Conservation (phyloP, 192 early-diverging fungal genomes). For the Powellomyces hirtus region DNA sequence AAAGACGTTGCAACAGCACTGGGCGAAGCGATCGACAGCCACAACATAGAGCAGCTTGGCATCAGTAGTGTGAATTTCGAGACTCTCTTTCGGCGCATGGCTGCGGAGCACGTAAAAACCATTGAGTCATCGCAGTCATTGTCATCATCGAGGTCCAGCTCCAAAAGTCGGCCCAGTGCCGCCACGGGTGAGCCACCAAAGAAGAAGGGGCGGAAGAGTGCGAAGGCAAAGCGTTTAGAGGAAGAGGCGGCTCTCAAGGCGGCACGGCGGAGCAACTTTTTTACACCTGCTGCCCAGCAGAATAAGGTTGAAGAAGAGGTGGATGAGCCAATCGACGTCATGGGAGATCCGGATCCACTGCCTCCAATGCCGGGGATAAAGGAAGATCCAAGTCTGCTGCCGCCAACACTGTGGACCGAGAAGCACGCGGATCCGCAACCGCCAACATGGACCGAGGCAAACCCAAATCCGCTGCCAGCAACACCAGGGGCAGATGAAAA, state of each 20-base stretch:
- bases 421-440: not conserved
- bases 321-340: too few relatives aligned
- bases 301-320: too few relatives aligned
- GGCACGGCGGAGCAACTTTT: slow-evolving; percentile 1
- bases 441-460: not conserved
- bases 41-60: slow-evolving; percentile 52
- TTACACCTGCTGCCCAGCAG: not conserved
- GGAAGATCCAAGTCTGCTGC: too few relatives aligned
- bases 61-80: not conserved
- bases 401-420: too few relatives aligned
- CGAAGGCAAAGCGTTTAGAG: not conserved
- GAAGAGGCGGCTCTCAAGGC: not conserved
- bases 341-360: not conserved
- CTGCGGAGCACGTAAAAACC: not conserved
- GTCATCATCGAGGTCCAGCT: not conserved
- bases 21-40: slow-evolving; percentile 72
- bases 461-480: too few relatives aligned
- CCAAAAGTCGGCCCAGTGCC: not conserved
- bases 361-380: not conserved
- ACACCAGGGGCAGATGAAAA: too few relatives aligned
- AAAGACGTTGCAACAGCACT: slow-evolving; percentile 66
- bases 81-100: not conserved
- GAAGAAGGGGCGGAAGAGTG: not conserved
- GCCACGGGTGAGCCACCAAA: not conserved
- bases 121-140: not conserved